phyloP scores from a whole-genome alignment of 805 yeast genomes.

The Metschnikowia proteae region DNA sequence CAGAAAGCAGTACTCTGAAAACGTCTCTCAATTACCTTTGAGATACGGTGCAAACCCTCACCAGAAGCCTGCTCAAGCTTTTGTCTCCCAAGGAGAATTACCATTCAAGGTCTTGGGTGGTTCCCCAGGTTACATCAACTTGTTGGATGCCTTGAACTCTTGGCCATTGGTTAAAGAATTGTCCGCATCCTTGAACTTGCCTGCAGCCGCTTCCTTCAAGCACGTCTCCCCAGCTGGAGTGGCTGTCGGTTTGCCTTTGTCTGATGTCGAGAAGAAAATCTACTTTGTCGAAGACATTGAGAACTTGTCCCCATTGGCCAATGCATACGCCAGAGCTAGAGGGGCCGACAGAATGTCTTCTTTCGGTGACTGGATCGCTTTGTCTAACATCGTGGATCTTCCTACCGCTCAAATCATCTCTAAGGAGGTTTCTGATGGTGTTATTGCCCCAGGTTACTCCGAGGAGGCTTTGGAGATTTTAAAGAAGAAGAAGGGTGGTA shows the following conservation, averaged over 20 bases:
- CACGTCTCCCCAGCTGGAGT: constrained; percentile 99
- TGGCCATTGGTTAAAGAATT: constrained; percentile 99
- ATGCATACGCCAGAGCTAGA: constrained; percentile 98
- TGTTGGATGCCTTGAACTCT: constrained; percentile 93
- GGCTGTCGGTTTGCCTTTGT: constrained; percentile 92
- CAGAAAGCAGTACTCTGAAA: constrained; percentile 95
- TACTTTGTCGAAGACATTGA: constrained; percentile 94
- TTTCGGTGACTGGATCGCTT: constrained; percentile 97
- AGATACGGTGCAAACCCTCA: constrained; percentile 99
- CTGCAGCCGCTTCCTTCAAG: constrained; percentile 98
- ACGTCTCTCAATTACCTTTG: constrained; percentile 81
- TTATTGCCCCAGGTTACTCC: constrained; percentile 94
- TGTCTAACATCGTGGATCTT: constrained; percentile 91
- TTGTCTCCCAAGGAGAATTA: constrained; percentile 75
- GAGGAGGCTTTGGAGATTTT: constrained; percentile 88
- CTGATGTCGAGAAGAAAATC: constrained; percentile 88
- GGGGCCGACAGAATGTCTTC: constrained; percentile 99
- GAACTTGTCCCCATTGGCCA: constrained; percentile 93
- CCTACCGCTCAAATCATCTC: constrained; percentile 97
- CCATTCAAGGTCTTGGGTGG: constrained; percentile 94
- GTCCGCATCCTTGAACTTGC: constrained; percentile 87
- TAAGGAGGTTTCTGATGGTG: constrained; percentile 97
- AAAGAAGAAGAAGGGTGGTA: constrained; percentile 92
- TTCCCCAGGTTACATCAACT: constrained; percentile 95
- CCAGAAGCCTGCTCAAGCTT: constrained; percentile 99